These are phyloP conservation scores for Helianthus annuus DNA, from an alignment of 129 eudicot species.

Conservation along the genomic window DNA sequence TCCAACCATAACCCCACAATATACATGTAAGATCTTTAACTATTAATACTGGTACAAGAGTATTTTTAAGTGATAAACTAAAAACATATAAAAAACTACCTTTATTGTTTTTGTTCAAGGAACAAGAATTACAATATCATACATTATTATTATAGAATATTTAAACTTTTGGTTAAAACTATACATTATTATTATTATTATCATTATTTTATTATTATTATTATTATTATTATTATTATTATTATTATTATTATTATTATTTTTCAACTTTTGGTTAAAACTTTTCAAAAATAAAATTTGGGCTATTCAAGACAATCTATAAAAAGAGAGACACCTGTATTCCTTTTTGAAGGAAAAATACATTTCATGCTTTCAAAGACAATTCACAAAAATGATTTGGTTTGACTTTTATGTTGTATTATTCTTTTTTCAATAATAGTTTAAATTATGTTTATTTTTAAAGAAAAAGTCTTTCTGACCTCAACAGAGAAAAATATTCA, in stretches of 20 bases:
- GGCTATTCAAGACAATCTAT: not conserved
- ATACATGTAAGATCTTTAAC: too few relatives aligned
- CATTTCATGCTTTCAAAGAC: not conserved
- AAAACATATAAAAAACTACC: not conserved
- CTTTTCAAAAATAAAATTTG: not conserved
- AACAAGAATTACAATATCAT: not conserved
- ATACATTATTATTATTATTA: too few relatives aligned
- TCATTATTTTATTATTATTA: too few relatives aligned
- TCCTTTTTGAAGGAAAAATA: not conserved
- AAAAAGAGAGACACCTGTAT: not conserved
- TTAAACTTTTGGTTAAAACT: not conserved
- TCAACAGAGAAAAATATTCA: not conserved
- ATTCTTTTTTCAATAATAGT: not conserved
- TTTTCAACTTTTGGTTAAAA: not conserved
- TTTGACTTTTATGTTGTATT: constrained; percentile 6
- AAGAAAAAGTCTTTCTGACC: not conserved
- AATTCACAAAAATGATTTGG: not conserved
- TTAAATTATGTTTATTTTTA: not conserved
- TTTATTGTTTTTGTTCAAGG: not conserved
- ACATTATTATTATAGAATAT: not conserved
- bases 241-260: too few relatives aligned
- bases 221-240: too few relatives aligned
- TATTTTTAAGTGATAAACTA: too few relatives aligned
- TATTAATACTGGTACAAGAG: too few relatives aligned
- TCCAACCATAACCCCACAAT: too few relatives aligned